These are phyloP conservation scores for Echites panduratus DNA, from an alignment of 257 asterid species.

Conservation along the genomic window DNA sequence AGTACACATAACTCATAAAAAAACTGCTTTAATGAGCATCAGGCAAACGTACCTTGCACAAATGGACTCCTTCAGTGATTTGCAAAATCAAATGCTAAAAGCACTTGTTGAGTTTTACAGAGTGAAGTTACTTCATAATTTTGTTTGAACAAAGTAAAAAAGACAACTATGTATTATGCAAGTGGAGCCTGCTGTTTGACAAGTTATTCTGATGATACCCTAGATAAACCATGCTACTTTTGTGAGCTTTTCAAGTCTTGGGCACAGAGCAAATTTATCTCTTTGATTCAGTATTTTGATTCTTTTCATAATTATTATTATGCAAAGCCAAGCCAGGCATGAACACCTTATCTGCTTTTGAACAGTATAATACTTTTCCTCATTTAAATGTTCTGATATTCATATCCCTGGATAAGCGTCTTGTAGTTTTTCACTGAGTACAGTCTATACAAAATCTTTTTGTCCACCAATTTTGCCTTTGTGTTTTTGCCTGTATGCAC, in stretches of 20 bases:
- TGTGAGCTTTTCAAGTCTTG: constrained; percentile 1
- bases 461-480: background rate
- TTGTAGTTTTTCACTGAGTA: background rate
- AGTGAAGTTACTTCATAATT: background rate
- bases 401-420: too few relatives aligned
- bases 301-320: background rate
- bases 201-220: background rate
- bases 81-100: background rate
- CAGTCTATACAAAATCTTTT: background rate
- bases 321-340: background rate
- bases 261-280: background rate
- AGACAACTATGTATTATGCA: background rate
- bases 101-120: background rate
- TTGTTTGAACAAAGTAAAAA: background rate
- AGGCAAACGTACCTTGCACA: background rate
- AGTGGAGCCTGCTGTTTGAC: background rate
- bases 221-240: background rate
- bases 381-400: too few relatives aligned
- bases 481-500: background rate
- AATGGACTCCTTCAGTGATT: background rate
- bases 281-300: background rate
- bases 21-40: background rate
- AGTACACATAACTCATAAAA: background rate
- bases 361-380: background rate
- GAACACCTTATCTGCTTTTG: background rate